phyloP scores from a whole-genome alignment of 1,139 yeast genomes.

The Candida tropicalis region DNA sequence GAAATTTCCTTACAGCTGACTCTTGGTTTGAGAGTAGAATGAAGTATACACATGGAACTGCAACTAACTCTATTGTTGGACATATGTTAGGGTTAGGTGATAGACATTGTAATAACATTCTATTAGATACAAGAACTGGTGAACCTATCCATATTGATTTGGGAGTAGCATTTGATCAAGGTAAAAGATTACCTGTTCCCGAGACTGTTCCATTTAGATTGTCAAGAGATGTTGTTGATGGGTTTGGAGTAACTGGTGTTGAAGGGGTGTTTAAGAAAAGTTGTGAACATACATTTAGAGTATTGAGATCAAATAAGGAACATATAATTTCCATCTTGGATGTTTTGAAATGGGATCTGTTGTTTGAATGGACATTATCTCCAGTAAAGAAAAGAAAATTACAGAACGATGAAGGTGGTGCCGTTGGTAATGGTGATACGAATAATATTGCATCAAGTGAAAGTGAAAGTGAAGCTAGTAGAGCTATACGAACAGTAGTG shows the following conservation, averaged over 20 bases:
- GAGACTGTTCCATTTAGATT: constrained; percentile 93
- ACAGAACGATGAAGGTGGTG: constrained; percentile 44
- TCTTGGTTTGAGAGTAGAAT: constrained; percentile 72
- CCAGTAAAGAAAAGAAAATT: constrained; percentile 62
- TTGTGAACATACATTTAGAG: constrained; percentile 74
- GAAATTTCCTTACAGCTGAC: constrained; percentile 65
- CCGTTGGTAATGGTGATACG: constrained; percentile 10
- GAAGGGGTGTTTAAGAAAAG: constrained; percentile 74
- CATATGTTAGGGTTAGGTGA: constrained; percentile 91
- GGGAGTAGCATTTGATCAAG: constrained; percentile 96
- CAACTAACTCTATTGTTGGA: constrained; percentile 86
- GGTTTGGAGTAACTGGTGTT: constrained; percentile 82
- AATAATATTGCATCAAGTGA: constrained; percentile 34
- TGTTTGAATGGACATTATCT: constrained; percentile 86
- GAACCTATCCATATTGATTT: constrained; percentile 95
- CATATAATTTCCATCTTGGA: constrained; percentile 82
- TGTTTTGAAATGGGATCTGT: constrained; percentile 88
- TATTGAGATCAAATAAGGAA: constrained; percentile 64
- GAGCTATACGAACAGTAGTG: constrained; percentile 74
- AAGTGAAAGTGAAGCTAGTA: constrained; percentile 74
- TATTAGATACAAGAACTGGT: constrained; percentile 77
- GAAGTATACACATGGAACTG: constrained; percentile 76
- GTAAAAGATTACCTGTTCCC: constrained; percentile 79
- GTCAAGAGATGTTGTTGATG: constrained; percentile 90
- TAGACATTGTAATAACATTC: constrained; percentile 87